These are phyloP conservation scores for Curvularia sp. DNA, from an alignment of 2,329 filamentous ascomycete genomes.

Conservation along the genomic window DNA sequence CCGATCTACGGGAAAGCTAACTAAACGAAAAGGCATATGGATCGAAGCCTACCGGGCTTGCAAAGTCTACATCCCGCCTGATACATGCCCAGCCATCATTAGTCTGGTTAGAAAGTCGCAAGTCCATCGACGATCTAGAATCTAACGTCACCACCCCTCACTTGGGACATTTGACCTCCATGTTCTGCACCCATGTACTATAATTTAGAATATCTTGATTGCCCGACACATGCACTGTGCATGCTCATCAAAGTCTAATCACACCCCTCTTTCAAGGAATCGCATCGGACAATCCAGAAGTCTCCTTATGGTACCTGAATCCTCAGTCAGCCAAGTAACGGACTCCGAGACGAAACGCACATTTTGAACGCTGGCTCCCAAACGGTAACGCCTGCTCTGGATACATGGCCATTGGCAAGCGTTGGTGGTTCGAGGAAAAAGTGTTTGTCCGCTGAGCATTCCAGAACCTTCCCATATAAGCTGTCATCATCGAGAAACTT, in stretches of 20 bases:
- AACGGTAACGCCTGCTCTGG: conserved; percentile 55
- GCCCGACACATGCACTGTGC: not conserved
- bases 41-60: not conserved
- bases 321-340: conserved; percentile 5
- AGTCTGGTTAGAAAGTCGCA: too few relatives aligned
- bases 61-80: conserved; percentile 3
- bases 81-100: not conserved
- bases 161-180: conserved; percentile 1
- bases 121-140: conserved; percentile 8
- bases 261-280: conserved; percentile 18
- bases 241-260: not conserved
- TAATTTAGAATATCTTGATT: not conserved
- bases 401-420: conserved; percentile 53
- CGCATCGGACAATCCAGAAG: conserved; percentile 53
- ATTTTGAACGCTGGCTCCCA: conserved; percentile 60
- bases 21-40: not conserved
- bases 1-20: conserved; percentile 1
- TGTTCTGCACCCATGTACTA: not conserved
- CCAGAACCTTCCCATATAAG: conserved; percentile 55
- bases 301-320: conserved; percentile 51
- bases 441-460: conserved; percentile 55
- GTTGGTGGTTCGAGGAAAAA: conserved; percentile 50
- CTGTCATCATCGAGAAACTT: conserved; percentile 56
- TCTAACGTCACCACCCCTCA: not conserved
- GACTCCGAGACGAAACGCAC: conserved; percentile 16